These are phyloP conservation scores for Phialophora macrospora DNA, from an alignment of 2,329 filamentous ascomycete species.

Conservation along the genomic window DNA sequence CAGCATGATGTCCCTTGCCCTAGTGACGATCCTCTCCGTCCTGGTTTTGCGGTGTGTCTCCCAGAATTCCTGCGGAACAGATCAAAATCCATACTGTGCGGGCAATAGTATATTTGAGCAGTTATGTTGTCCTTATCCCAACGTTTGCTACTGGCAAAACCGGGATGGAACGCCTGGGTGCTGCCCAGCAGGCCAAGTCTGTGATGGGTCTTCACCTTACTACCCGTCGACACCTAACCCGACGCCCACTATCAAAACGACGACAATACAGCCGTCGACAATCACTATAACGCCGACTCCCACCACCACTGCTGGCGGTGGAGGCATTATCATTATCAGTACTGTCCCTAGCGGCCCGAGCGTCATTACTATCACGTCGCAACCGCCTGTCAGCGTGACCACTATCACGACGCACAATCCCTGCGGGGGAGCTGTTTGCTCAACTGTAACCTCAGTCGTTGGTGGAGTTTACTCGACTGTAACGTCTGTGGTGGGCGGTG, in stretches of 20 bases:
- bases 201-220: conserved; percentile 29
- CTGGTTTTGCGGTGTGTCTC: conserved; percentile 1
- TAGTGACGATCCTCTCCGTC: conserved; percentile 16
- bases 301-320: conserved; percentile 17
- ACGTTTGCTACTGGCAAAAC: conserved; percentile 41
- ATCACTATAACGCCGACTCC: conserved; percentile 12
- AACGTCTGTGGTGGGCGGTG: conserved; percentile 23
- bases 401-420: not conserved
- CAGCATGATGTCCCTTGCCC: conserved; percentile 18
- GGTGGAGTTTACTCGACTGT: conserved; percentile 30
- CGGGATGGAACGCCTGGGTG: conserved; percentile 39
- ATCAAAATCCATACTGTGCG: conserved; percentile 39
- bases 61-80: conserved; percentile 32
- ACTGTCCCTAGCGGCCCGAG: conserved; percentile 16
- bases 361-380: conserved; percentile 10
- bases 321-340: conserved; percentile 27
- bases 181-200: conserved; percentile 41
- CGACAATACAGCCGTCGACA: conserved; percentile 16
- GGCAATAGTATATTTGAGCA: conserved; percentile 36
- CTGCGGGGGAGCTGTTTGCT: conserved; percentile 4
- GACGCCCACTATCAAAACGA: conserved; percentile 13
- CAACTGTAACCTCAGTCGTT: conserved; percentile 22
- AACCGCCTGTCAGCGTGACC: not conserved
- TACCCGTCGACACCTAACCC: conserved; percentile 21
- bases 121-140: conserved; percentile 38